Percentiles rank a stretch among this genome's conserved stretches.
Conservation (phyloP, 2,329 filamentous ascomycete genomes). For the Aspergillus thermomutatus region DNA sequence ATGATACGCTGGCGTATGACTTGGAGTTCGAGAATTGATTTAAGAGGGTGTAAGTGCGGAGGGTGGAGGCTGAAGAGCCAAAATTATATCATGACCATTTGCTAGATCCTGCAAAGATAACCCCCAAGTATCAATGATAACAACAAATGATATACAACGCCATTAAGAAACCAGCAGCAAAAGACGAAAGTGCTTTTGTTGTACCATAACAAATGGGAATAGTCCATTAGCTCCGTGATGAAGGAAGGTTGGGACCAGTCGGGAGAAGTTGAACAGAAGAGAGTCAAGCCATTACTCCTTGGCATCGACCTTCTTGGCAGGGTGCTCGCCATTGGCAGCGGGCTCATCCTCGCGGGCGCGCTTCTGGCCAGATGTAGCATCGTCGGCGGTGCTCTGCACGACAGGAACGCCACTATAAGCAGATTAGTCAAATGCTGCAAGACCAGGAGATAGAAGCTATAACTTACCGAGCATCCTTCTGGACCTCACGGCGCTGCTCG, state of each 20-base stretch:
- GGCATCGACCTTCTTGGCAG: conserved; percentile 48
- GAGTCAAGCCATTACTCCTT: conserved; percentile 34
- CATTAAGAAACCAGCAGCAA: conserved; percentile 2
- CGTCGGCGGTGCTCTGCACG: conserved; percentile 36
- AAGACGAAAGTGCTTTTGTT: conserved; percentile 5
- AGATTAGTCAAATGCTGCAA: conserved; percentile 12
- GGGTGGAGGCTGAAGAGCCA: not conserved
- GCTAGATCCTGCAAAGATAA: not conserved
- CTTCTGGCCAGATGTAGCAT: conserved; percentile 39
- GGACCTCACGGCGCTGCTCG: conserved; percentile 28
- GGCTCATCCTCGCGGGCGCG: conserved; percentile 43
- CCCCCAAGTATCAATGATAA: not conserved
- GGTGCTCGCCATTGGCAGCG: conserved; percentile 32
- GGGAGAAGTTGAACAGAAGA: conserved; percentile 9
- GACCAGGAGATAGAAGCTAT: not conserved
- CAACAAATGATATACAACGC: conserved; percentile 8
- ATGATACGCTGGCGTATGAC: conserved; percentile 43
- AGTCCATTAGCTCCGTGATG: conserved; percentile 18
- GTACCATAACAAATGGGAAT: conserved; percentile 2
- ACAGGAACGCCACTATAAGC: conserved; percentile 42
- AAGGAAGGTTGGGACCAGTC: conserved; percentile 7
- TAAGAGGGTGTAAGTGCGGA: not conserved
- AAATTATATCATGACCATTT: not conserved
- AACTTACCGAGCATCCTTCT: conserved; percentile 43
- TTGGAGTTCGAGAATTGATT: conserved; percentile 29